A percentile compares a stretch with the other conserved stretches of the same genome.
These are phyloP conservation scores for Jatropha podagrica DNA, from an alignment of 441 rosid species.

Conservation along the genomic window DNA sequence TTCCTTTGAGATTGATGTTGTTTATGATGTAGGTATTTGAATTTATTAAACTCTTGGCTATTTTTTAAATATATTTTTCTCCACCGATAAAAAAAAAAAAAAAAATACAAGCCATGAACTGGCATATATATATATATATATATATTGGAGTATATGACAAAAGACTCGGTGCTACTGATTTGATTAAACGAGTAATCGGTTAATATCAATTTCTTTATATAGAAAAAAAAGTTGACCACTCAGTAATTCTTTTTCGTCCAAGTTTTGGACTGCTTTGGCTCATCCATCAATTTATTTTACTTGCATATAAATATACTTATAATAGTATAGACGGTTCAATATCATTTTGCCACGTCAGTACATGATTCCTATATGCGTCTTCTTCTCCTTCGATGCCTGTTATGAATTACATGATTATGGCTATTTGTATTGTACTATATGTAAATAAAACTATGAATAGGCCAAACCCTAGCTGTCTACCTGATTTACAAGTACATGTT, in stretches of 20 bases:
- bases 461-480: not conserved
- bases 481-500: too few relatives aligned
- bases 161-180: not conserved
- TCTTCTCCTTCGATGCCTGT: not conserved
- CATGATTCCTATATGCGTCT: not conserved
- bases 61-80: too few relatives aligned
- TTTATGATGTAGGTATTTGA: too few relatives aligned
- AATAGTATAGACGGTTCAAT: not conserved
- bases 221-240: conserved; percentile 15
- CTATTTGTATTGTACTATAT: not conserved
- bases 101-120: not conserved
- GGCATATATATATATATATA: not conserved
- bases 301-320: not conserved
- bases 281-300: not conserved
- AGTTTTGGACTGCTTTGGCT: not conserved
- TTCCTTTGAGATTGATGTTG: too few relatives aligned
- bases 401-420: not conserved
- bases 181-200: conserved; percentile 4
- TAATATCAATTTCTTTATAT: not conserved
- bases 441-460: not conserved
- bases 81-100: too few relatives aligned
- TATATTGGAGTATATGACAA: not conserved
- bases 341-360: not conserved
- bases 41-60: too few relatives aligned
- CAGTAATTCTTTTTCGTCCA: not conserved